Evolutionary conservation across 805 yeast genomes (phyloP).

Genomic region (Groenewaldozyma salmanticensis): DNA sequence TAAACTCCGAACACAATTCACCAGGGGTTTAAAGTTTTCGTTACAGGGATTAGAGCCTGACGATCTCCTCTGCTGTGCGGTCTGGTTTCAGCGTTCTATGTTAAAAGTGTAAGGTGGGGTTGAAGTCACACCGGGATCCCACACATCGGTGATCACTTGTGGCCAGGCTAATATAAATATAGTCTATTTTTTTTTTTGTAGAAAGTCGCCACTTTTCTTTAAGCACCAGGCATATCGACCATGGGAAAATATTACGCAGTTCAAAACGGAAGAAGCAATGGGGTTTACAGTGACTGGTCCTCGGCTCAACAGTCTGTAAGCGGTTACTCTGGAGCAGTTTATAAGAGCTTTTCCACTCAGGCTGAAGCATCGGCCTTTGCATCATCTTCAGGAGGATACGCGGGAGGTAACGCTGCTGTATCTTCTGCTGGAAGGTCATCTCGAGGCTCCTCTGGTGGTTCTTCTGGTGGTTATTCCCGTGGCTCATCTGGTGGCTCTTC

Average conservation of each 20-base stretch:
- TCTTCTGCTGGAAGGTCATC: slow-evolving; percentile 2
- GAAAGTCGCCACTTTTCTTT: too few species aligned
- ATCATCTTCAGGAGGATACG: slow-evolving; percentile 4
- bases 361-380: slow-evolving; percentile 43
- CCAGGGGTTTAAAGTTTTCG: too few species aligned
- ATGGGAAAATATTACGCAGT: slow-evolving; percentile 41
- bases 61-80: too few species aligned
- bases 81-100: too few species aligned
- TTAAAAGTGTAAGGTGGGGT: too few species aligned
- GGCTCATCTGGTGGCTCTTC: background rate
- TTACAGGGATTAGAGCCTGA: too few species aligned
- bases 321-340: slow-evolving; percentile 49
- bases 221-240: background rate
- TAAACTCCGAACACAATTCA: too few species aligned
- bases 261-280: slow-evolving; percentile 40
- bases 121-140: too few species aligned
- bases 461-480: slow-evolving; percentile 3
- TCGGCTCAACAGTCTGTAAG: slow-evolving; percentile 35
- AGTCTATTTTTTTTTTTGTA: too few species aligned
- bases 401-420: slow-evolving; percentile 1
- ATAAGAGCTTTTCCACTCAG: slow-evolving; percentile 42
- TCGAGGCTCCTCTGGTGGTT: background rate
- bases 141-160: too few species aligned
- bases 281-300: slow-evolving; percentile 54
- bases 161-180: too few species aligned